These are phyloP conservation scores for Lasiosphaeria ovina DNA, from an alignment of 495 filamentous ascomycete species.

Conservation along the genomic window DNA sequence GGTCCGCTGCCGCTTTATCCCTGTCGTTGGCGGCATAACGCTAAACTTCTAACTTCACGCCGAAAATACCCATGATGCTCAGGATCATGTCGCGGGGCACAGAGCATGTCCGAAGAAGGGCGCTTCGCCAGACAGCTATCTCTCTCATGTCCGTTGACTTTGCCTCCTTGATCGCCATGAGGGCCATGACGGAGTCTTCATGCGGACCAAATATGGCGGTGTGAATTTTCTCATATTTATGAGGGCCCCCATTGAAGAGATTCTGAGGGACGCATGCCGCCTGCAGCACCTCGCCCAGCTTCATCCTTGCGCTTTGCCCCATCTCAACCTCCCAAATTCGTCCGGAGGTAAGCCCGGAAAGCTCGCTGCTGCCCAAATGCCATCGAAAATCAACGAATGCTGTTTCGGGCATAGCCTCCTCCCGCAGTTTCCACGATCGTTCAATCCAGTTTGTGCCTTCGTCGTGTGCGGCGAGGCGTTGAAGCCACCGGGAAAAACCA, in stretches of 20 bases:
- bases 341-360: not conserved
- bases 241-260: not conserved
- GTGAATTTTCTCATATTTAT: not conserved
- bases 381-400: not conserved
- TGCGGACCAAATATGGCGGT: not conserved
- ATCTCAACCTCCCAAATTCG: not conserved
- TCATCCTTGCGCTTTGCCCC: not conserved
- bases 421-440: not conserved
- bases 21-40: not conserved
- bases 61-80: not conserved
- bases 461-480: not conserved
- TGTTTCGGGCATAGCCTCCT: not conserved
- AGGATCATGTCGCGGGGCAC: not conserved
- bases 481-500: not conserved
- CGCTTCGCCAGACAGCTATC: not conserved
- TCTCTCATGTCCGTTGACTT: not conserved
- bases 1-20: not conserved
- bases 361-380: not conserved
- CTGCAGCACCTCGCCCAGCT: not conserved
- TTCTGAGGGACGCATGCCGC: not conserved
- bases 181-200: not conserved
- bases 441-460: not conserved
- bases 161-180: not conserved
- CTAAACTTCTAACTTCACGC: not conserved
- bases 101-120: not conserved